Conservation (phyloP, 2,329 filamentous ascomycete genomes). For the Balansia obtecta region DNA sequence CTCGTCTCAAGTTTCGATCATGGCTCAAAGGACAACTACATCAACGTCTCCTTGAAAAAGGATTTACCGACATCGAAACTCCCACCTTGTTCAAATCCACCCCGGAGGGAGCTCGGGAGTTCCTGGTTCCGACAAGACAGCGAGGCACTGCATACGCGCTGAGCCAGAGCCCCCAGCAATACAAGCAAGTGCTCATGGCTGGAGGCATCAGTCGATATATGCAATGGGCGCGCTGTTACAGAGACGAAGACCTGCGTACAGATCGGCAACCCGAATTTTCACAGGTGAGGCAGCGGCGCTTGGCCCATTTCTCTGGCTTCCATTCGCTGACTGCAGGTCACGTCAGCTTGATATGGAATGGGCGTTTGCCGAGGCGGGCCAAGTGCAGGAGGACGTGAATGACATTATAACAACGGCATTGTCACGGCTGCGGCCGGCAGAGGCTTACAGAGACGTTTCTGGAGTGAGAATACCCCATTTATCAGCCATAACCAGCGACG, state of each 20-base stretch:
- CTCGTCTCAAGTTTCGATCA: slow-evolving; percentile 60
- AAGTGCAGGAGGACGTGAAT: slow-evolving; percentile 23
- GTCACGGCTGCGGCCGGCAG: slow-evolving; percentile 14
- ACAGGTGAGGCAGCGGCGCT: slow-evolving; percentile 40
- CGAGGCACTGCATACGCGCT: slow-evolving; percentile 74
- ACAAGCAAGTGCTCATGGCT: slow-evolving; percentile 96
- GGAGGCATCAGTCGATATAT: slow-evolving; percentile 73
- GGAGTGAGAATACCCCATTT: slow-evolving; percentile 22
- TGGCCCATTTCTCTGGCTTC: background rate
- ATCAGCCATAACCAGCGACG: slow-evolving; percentile 12
- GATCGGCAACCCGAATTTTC: slow-evolving; percentile 97
- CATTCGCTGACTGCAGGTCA: background rate
- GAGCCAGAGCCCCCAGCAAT: slow-evolving; percentile 94
- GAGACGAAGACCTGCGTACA: slow-evolving; percentile 84
- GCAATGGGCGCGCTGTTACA: slow-evolving; percentile 89
- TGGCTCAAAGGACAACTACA: slow-evolving; percentile 40
- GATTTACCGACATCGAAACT: slow-evolving; percentile 76
- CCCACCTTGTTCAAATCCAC: slow-evolving; percentile 95
- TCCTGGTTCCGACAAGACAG: slow-evolving; percentile 75
- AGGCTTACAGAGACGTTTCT: slow-evolving; percentile 52
- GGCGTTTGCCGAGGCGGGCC: slow-evolving; percentile 56
- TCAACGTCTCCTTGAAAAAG: slow-evolving; percentile 39
- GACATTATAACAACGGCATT: slow-evolving; percentile 22
- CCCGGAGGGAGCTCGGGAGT: slow-evolving; percentile 88
- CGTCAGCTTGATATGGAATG: slow-evolving; percentile 80